Percentiles rank a stretch among this genome's conserved stretches.
Conservation (phyloP, 2,329 filamentous ascomycete genomes). For the Dothidotthia symphoricarpi region DNA sequence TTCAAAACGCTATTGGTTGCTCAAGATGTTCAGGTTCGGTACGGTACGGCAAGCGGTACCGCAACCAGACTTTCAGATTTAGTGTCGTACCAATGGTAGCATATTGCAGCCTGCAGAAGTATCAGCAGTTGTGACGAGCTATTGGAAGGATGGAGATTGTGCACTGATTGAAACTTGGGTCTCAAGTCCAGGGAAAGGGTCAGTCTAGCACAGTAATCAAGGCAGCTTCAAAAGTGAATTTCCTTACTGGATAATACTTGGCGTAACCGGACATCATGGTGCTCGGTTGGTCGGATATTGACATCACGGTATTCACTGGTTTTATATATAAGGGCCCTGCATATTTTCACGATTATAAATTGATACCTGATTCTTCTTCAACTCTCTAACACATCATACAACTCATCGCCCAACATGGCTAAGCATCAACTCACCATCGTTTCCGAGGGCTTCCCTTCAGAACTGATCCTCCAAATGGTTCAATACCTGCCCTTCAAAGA, state of each 20-base stretch:
- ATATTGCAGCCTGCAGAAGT: no score
- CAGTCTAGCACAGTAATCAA: no score
- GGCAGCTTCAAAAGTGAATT: no score
- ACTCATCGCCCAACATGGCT: slow-evolving; percentile 10
- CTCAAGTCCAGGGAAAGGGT: no score
- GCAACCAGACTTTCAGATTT: no score
- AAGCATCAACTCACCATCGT: slow-evolving; percentile 10
- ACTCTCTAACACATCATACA: not conserved
- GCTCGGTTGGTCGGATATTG: slow-evolving; percentile 15
- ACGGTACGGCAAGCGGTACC: no score
- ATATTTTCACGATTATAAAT: not conserved
- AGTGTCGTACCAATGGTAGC: no score
- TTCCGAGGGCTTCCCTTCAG: slow-evolving; percentile 23
- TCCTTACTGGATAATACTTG: not conserved
- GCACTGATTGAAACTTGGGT: no score
- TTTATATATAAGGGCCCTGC: slow-evolving; percentile 8
- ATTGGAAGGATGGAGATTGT: no score
- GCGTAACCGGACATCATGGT: slow-evolving; percentile 26
- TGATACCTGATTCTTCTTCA: not conserved
- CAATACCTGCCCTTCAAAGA: slow-evolving; percentile 26
- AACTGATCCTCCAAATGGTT: slow-evolving; percentile 29
- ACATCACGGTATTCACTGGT: slow-evolving; percentile 29
- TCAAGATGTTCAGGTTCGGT: no score
- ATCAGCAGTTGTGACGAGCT: no score
- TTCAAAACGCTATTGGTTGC: no score